phyloP scores from a whole-genome alignment of 164 flowering plant genomes.

The Cinnamomum chago region DNA sequence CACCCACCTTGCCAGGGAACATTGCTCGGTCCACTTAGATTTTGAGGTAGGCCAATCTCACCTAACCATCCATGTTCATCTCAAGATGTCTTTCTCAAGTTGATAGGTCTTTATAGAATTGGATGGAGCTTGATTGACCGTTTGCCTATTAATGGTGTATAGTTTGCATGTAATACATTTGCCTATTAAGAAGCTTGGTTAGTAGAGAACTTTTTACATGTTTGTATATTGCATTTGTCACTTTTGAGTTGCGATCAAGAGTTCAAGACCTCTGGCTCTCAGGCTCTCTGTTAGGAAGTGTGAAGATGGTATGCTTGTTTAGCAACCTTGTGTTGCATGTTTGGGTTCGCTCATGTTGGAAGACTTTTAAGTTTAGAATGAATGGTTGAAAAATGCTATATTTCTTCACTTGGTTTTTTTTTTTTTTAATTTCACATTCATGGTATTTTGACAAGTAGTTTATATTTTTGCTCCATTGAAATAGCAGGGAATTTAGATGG shows the following conservation, averaged over 20 bases:
- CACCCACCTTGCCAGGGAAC: slow-evolving; percentile 29
- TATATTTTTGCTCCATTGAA: too few relatives aligned
- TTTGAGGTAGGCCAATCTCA: background rate
- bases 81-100: background rate
- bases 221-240: background rate
- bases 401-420: background rate
- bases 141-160: background rate
- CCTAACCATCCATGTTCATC: background rate
- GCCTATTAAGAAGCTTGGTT: background rate
- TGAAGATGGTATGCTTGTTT: background rate
- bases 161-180: background rate
- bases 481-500: too few relatives aligned
- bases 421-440: too few relatives aligned
- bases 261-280: background rate
- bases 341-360: background rate
- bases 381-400: background rate
- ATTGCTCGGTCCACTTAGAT: background rate
- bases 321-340: background rate
- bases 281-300: background rate
- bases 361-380: background rate
- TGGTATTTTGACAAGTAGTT: too few relatives aligned
- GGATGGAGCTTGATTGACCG: background rate
- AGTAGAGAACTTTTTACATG: background rate
- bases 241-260: background rate
- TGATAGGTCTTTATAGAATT: background rate